Evolutionary conservation across 495 filamentous ascomycete species (phyloP).

Genomic region (Wilcoxina mikolae): DNA sequence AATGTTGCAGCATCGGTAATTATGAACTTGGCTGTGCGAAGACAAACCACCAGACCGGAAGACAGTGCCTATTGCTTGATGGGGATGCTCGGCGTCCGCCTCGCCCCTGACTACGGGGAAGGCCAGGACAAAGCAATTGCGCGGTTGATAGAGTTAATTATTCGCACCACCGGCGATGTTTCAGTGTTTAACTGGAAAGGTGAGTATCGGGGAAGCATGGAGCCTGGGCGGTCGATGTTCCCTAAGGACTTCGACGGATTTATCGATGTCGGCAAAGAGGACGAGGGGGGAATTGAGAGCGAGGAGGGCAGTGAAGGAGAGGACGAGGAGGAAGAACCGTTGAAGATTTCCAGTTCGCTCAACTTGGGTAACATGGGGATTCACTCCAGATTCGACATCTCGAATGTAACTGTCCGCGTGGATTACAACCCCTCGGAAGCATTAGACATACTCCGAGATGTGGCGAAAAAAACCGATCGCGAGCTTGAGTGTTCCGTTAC

Average conservation of each 20-base stretch:
- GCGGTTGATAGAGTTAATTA: slow-evolving; percentile 1
- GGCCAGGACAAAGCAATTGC: slow-evolving; percentile 1
- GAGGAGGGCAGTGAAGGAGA: not conserved
- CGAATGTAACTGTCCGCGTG: no score
- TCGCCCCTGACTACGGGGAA: slow-evolving; percentile 7
- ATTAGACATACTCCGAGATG: no score
- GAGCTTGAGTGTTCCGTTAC: no score
- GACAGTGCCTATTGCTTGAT: slow-evolving; percentile 6
- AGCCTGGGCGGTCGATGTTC: slow-evolving; percentile 5
- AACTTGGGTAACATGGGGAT: slow-evolving; percentile 32
- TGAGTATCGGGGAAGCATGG: not conserved
- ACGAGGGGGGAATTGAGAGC: not conserved
- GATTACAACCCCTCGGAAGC: no score
- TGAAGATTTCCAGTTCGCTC: slow-evolving; percentile 33
- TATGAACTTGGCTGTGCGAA: not conserved
- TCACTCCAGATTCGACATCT: slow-evolving; percentile 33
- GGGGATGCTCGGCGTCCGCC: slow-evolving; percentile 7
- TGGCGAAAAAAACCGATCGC: no score
- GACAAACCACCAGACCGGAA: not conserved
- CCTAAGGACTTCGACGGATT: slow-evolving; percentile 3
- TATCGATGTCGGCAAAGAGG: not conserved
- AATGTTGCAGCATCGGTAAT: slow-evolving; percentile 2
- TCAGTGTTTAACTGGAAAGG: slow-evolving; percentile 11
- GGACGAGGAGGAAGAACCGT: slow-evolving; percentile 7
- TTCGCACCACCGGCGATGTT: slow-evolving; percentile 7